phyloP scores from a whole-genome alignment of 2,329 filamentous ascomycete species.

The Knufia fluminis region DNA sequence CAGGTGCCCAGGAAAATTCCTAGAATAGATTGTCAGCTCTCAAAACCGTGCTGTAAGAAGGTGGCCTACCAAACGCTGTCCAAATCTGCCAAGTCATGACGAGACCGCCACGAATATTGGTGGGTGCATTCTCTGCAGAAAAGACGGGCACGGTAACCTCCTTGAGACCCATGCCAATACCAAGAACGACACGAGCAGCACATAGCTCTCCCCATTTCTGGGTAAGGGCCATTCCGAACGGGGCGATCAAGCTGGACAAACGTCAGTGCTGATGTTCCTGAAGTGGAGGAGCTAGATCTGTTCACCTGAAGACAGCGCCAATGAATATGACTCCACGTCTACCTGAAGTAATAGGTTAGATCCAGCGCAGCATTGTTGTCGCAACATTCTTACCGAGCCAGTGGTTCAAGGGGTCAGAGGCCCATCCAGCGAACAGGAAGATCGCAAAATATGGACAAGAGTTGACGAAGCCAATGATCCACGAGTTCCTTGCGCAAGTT shows the following conservation, averaged over 20 bases:
- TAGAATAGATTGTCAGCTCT: constrained; percentile 18
- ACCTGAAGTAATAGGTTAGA: no score
- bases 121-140: constrained; percentile 63
- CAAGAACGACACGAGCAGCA: constrained; percentile 60
- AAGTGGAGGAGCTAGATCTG: no score
- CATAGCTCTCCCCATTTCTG: constrained; percentile 65
- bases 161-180: constrained; percentile 71
- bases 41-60: no score
- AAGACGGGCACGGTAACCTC: constrained; percentile 68
- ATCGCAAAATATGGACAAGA: constrained; percentile 46
- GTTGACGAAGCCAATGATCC: constrained; percentile 61
- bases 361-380: no score
- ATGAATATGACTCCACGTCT: constrained; percentile 4
- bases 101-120: constrained; percentile 60
- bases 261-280: no score
- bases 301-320: constrained; percentile 44
- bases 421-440: constrained; percentile 9
- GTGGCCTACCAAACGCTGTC: constrained; percentile 39
- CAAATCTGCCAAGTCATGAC: constrained; percentile 69
- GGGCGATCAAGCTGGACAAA: constrained; percentile 62
- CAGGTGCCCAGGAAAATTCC: constrained; percentile 57
- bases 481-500: constrained; percentile 39
- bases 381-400: no score
- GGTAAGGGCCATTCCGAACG: constrained; percentile 50
- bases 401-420: constrained; percentile 1